Conservation (phyloP, 1,284 basidiomycete species). For the Ustilago bromivora region DNA sequence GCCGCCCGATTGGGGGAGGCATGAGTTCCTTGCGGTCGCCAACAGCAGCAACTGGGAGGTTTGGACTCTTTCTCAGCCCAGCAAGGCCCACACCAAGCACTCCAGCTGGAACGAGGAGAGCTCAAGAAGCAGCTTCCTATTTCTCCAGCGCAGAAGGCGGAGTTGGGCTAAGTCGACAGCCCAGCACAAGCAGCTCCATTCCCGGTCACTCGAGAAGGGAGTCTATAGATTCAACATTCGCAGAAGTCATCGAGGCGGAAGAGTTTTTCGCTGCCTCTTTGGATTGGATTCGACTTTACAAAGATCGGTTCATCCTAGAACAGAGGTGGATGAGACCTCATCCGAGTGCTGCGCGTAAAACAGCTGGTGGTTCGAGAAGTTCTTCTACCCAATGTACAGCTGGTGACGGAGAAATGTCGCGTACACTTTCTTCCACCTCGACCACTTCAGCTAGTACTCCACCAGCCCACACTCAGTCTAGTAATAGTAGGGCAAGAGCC, state of each 20-base stretch:
- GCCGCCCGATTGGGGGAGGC: not conserved
- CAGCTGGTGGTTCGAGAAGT: not conserved
- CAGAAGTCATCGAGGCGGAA: slow-evolving; percentile 36
- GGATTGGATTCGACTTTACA: slow-evolving; percentile 42
- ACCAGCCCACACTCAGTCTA: not conserved
- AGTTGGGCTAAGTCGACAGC: slow-evolving; percentile 18
- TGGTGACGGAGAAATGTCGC: slow-evolving; percentile 12
- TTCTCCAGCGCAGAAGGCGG: slow-evolving; percentile 8
- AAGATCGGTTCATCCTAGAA: slow-evolving; percentile 37
- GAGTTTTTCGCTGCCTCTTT: slow-evolving; percentile 40
- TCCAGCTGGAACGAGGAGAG: slow-evolving; percentile 38
- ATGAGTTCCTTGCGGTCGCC: slow-evolving; percentile 45
- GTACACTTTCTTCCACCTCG: slow-evolving; percentile 14
- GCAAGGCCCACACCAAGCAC: slow-evolving; percentile 21
- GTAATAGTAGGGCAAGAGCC: not conserved
- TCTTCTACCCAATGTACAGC: not conserved
- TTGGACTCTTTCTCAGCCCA: slow-evolving; percentile 46
- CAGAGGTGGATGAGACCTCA: slow-evolving; percentile 37
- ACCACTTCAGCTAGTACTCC: not conserved
- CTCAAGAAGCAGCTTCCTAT: slow-evolving; percentile 34
- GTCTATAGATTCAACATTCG: slow-evolving; percentile 22
- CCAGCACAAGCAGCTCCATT: slow-evolving; percentile 12
- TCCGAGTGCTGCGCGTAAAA: slow-evolving; percentile 1
- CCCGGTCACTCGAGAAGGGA: slow-evolving; percentile 10
- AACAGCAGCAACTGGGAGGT: slow-evolving; percentile 35